These are phyloP conservation scores for Schwanniomyces vanrijiae DNA, from an alignment of 805 yeast genomes.

Conservation along the genomic window DNA sequence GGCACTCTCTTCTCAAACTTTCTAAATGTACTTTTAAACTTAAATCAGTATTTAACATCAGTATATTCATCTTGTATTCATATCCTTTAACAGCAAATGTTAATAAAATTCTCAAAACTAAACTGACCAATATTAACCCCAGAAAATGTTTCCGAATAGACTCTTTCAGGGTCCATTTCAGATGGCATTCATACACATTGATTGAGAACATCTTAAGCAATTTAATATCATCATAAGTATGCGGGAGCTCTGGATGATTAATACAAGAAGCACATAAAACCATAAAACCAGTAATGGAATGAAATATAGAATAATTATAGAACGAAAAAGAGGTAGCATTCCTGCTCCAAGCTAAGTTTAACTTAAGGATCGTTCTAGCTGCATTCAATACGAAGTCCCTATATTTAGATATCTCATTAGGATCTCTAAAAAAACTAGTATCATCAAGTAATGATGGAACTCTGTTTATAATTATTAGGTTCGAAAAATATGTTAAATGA, in stretches of 20 bases:
- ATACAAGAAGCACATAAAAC: slow-evolving; percentile 26
- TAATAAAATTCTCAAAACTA: slow-evolving; percentile 17
- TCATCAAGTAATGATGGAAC: slow-evolving; percentile 20
- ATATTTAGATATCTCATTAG: slow-evolving; percentile 15
- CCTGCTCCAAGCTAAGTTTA: slow-evolving; percentile 19
- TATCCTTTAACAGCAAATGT: slow-evolving; percentile 18
- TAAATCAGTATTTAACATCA: slow-evolving; percentile 12
- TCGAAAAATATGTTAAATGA: slow-evolving; percentile 24
- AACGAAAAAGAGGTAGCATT: slow-evolving; percentile 20
- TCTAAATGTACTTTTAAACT: slow-evolving; percentile 16
- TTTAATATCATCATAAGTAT: slow-evolving; percentile 26
- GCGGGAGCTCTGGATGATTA: slow-evolving; percentile 29
- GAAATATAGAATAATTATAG: slow-evolving; percentile 31
- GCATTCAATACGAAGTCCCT: slow-evolving; percentile 31
- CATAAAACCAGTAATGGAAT: slow-evolving; percentile 31
- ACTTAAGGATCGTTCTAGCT: slow-evolving; percentile 35
- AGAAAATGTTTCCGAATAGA: neutral
- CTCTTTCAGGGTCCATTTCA: neutral
- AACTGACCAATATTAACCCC: neutral
- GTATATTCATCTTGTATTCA: slow-evolving; percentile 13
- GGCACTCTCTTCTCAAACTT: slow-evolving; percentile 14
- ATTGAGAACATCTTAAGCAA: slow-evolving; percentile 23
- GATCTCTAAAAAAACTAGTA: neutral
- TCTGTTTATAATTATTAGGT: slow-evolving; percentile 26
- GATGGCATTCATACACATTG: neutral